Evolutionary conservation across 116 monocot genomes (phyloP).

Genomic region (Cymodocea nodosa): DNA sequence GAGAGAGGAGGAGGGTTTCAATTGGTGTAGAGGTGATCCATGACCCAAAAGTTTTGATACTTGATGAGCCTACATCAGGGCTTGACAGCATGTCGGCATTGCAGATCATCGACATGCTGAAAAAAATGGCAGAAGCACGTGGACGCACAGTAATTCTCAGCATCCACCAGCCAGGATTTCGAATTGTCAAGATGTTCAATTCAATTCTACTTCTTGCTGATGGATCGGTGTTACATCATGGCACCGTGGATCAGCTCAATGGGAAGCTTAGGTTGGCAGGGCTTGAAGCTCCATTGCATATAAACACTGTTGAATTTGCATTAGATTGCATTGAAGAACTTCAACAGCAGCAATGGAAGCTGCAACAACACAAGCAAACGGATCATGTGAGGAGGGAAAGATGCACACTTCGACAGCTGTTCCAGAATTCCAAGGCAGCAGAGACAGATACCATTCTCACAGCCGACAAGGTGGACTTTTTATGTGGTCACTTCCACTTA

Average conservation of each 20-base stretch:
- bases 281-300: conserved; percentile 40
- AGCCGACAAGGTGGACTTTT: background rate
- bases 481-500: background rate
- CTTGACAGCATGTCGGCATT: conserved; percentile 81
- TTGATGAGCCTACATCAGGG: conserved; percentile 94
- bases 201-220: conserved; percentile 62
- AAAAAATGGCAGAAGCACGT: conserved; percentile 53
- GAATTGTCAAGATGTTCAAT: conserved; percentile 60
- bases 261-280: too few relatives aligned
- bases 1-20: conserved; percentile 67
- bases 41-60: conserved; percentile 55
- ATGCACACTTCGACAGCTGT: conserved; percentile 68
- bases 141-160: conserved; percentile 71
- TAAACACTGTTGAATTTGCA: conserved; percentile 70
- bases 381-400: conserved; percentile 14
- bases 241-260: conserved; percentile 54
- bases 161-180: conserved; percentile 83
- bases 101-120: conserved; percentile 62
- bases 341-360: conserved; percentile 10
- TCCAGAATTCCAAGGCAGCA: conserved; percentile 27
- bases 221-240: conserved; percentile 55
- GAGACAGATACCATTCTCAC: conserved; percentile 18
- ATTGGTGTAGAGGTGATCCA: conserved; percentile 77
- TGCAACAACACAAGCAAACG: conserved; percentile 6
- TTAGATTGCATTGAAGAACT: conserved; percentile 59